Evolutionary conservation across 345 rosid species (phyloP).

Genomic region (Gossypium turneri): DNA sequence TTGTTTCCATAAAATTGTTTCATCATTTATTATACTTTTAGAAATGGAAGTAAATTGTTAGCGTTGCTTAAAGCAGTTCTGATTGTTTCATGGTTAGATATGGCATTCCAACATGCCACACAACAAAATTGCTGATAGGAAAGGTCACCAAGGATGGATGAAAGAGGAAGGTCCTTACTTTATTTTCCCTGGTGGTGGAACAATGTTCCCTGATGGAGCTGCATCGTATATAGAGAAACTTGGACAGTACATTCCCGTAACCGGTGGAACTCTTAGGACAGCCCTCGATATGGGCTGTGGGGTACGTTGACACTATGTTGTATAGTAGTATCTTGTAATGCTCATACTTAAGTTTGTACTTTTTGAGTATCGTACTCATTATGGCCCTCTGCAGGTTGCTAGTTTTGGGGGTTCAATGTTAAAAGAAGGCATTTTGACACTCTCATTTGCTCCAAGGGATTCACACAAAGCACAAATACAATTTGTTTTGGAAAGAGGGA

Average conservation of each 20-base stretch:
- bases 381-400: constrained; percentile 58
- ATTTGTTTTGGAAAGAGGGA: constrained; percentile 93
- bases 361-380: constrained; percentile 1
- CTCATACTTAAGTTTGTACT: not conserved
- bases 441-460: constrained; percentile 95
- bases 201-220: constrained; percentile 97
- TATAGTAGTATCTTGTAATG: not conserved
- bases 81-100: constrained; percentile 43
- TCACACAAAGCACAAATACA: constrained; percentile 98
- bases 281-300: constrained; percentile 99
- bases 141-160: constrained; percentile 99
- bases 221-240: constrained; percentile 82
- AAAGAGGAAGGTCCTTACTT: constrained; percentile 78
- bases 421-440: constrained; percentile 59
- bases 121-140: constrained; percentile 91
- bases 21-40: not conserved
- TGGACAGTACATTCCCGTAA: constrained; percentile 69
- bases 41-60: not conserved
- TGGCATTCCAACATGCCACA: constrained; percentile 98
- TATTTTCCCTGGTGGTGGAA: constrained; percentile 96
- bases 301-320: constrained; percentile 37
- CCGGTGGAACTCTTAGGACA: constrained; percentile 69
- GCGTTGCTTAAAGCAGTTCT: not conserved
- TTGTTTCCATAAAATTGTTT: not conserved
- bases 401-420: constrained; percentile 88